A percentile compares a stretch with the other conserved stretches of the same genome.
Conservation (phyloP, 805 yeast genomes). For the Metschnikowia similis region DNA sequence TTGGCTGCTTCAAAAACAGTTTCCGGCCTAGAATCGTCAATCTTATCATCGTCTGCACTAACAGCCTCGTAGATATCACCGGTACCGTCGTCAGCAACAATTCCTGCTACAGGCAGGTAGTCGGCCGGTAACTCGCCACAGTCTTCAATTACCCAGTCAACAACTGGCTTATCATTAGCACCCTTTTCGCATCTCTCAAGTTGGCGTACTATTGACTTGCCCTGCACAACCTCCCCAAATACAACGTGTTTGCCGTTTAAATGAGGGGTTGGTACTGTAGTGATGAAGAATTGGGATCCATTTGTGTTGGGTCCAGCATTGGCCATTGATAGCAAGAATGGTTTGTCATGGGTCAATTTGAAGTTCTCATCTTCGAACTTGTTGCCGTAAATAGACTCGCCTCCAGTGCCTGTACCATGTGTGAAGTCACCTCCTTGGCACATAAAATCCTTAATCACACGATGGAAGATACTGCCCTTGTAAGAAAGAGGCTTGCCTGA, state of each 20-base stretch:
- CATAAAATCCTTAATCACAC: conserved; percentile 88
- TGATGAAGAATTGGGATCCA: conserved; percentile 96
- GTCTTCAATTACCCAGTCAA: conserved; percentile 66
- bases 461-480: conserved; percentile 87
- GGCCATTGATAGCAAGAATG: conserved; percentile 93
- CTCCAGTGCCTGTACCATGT: conserved; percentile 87
- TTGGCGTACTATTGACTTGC: conserved; percentile 74
- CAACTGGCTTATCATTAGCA: conserved; percentile 63
- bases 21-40: conserved; percentile 57
- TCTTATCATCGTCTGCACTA: conserved; percentile 66
- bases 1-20: conserved; percentile 64
- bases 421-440: conserved; percentile 86
- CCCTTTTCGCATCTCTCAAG: conserved; percentile 71
- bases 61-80: conserved; percentile 81
- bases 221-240: conserved; percentile 81
- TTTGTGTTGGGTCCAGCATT: conserved; percentile 98
- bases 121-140: conserved; percentile 75
- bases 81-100: conserved; percentile 63
- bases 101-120: conserved; percentile 45
- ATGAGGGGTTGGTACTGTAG: conserved; percentile 85
- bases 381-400: conserved; percentile 79
- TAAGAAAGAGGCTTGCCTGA: conserved; percentile 66
- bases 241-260: conserved; percentile 94
- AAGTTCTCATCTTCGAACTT: conserved; percentile 91
- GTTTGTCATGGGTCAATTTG: conserved; percentile 67